Percentiles rank a stretch among this genome's conserved stretches.
phyloP scores from a whole-genome alignment of 2,329 filamentous ascomycete genomes.

The Pseudomassariella vexata region DNA sequence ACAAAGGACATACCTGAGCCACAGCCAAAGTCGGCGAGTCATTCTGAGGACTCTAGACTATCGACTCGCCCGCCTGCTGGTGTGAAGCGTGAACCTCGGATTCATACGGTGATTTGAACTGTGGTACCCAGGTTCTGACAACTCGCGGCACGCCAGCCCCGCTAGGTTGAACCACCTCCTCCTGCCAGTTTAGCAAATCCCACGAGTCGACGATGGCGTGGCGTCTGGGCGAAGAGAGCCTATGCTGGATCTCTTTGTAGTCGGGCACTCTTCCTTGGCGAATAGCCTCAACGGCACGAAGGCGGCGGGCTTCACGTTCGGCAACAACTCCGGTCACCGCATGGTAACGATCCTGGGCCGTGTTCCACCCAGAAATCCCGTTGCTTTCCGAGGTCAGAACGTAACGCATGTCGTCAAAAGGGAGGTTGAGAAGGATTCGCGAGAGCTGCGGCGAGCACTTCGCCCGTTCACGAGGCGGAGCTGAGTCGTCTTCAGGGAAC shows the following conservation, averaged over 20 bases:
- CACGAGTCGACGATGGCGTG: slow-evolving; percentile 35
- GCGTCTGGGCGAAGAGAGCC: slow-evolving; percentile 30
- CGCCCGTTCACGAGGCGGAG: slow-evolving; percentile 20
- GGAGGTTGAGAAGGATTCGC: slow-evolving; percentile 62
- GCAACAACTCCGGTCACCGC: slow-evolving; percentile 44
- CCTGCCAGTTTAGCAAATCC: slow-evolving; percentile 45
- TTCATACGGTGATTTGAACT: slow-evolving; percentile 18
- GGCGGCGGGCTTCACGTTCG: slow-evolving; percentile 53
- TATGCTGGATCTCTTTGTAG: slow-evolving; percentile 25
- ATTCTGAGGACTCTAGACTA: slow-evolving; percentile 21
- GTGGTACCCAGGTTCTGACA: slow-evolving; percentile 38
- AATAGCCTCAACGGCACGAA: slow-evolving; percentile 38
- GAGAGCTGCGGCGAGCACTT: slow-evolving; percentile 50
- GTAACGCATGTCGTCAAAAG: slow-evolving; percentile 60
- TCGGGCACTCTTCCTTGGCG: slow-evolving; percentile 27
- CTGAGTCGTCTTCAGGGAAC: slow-evolving; percentile 22
- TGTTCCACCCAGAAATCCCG: slow-evolving; percentile 46
- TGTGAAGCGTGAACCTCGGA: slow-evolving; percentile 10
- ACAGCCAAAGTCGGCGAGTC: slow-evolving; percentile 8
- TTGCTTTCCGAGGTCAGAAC: slow-evolving; percentile 57
- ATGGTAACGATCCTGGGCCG: slow-evolving; percentile 38
- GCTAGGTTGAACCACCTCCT: slow-evolving; percentile 31
- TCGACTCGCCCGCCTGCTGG: slow-evolving; percentile 16
- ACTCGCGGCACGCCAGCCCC: slow-evolving; percentile 36
- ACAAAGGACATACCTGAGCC: too few relatives aligned